Conservation (phyloP, 495 filamentous ascomycete genomes). For the Penicillium lagena region DNA sequence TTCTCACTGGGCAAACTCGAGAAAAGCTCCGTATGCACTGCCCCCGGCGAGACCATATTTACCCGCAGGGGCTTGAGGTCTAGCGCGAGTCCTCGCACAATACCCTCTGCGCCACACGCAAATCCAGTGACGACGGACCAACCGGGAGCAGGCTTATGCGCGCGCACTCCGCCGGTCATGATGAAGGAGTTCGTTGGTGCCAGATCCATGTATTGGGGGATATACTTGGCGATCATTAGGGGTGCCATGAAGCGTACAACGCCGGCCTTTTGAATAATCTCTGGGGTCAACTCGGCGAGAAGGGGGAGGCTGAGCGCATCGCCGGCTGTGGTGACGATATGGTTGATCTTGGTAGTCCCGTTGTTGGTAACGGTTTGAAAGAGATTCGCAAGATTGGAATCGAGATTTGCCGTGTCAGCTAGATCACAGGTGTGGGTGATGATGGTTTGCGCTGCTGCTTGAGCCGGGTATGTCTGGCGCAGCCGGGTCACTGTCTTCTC, state of each 20-base stretch:
- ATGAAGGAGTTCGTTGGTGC: constrained; percentile 40
- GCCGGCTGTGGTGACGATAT: constrained; percentile 56
- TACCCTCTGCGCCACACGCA: constrained; percentile 37
- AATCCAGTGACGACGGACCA: constrained; percentile 42
- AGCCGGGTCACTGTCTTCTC: constrained; percentile 35
- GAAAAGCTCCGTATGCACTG: constrained; percentile 41
- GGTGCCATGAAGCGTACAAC: constrained; percentile 48
- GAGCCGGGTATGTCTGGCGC: background rate
- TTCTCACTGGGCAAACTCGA: background rate
- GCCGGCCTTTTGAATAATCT: constrained; percentile 30
- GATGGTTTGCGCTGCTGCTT: constrained; percentile 10
- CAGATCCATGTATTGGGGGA: constrained; percentile 34
- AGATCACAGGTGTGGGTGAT: constrained; percentile 45
- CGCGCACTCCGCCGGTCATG: constrained; percentile 47
- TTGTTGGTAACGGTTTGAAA: constrained; percentile 26
- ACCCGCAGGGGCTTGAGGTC: constrained; percentile 56
- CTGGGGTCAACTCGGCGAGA: constrained; percentile 32
- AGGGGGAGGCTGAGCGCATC: constrained; percentile 28
- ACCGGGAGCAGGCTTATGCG: constrained; percentile 39
- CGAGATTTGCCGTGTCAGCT: constrained; percentile 23
- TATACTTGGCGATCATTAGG: constrained; percentile 48
- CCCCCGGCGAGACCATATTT: constrained; percentile 54
- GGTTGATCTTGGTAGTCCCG: constrained; percentile 39
- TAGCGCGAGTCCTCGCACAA: constrained; percentile 48
- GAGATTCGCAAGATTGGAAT: constrained; percentile 39